A percentile compares a stretch with the other conserved stretches of the same genome.
Evolutionary conservation across 148 eudicot genomes (phyloP).

Genomic region (Rhododendron simsii): DNA sequence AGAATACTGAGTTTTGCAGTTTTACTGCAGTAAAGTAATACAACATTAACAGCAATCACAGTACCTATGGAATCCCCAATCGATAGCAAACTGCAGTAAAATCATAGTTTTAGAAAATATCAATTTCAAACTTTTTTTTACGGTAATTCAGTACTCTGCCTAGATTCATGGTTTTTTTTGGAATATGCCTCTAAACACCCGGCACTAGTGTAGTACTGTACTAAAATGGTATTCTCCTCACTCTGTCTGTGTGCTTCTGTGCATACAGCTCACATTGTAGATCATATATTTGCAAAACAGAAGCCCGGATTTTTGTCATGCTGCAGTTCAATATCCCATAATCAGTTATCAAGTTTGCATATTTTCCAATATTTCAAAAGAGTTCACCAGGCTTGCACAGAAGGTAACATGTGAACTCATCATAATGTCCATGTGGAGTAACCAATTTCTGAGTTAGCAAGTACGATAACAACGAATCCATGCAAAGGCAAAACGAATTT

Average conservation of each 20-base stretch:
- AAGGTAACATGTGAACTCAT: neutral
- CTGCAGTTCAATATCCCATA: neutral
- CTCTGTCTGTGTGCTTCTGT: neutral
- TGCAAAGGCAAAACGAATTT: neutral
- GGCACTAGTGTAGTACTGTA: neutral
- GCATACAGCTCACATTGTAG: neutral
- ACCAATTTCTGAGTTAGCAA: neutral
- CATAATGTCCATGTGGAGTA: neutral
- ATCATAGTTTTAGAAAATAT: neutral
- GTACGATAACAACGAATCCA: neutral
- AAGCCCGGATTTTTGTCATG: neutral
- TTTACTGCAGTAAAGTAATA: neutral
- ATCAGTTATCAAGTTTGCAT: neutral
- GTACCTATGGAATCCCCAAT: neutral
- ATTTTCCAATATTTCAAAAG: neutral
- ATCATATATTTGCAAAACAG: neutral
- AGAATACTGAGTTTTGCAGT: conserved; percentile 1
- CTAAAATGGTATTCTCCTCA: neutral
- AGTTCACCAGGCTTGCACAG: neutral
- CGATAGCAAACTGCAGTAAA: neutral
- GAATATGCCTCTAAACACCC: neutral
- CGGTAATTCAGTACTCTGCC: neutral
- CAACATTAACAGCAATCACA: neutral
- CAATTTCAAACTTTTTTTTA: neutral
- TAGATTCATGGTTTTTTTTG: neutral